These are phyloP conservation scores for Metschnikowia cerradonensis DNA, from an alignment of 805 yeast genomes.

Conservation along the genomic window DNA sequence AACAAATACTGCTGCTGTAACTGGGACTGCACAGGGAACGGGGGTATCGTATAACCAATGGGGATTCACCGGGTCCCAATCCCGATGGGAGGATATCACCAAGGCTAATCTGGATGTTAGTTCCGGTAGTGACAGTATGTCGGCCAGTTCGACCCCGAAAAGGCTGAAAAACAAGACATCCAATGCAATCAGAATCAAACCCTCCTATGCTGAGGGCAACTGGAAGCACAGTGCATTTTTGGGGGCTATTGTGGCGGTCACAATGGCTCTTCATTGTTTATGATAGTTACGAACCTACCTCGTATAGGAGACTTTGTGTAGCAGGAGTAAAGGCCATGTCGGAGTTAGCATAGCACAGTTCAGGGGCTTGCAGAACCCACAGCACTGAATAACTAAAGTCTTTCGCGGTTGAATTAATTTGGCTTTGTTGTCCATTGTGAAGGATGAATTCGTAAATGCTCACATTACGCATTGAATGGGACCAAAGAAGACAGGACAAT, in stretches of 20 bases:
- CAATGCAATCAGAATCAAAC: background rate
- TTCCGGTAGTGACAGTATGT: background rate
- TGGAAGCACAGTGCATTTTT: slow-evolving; percentile 10
- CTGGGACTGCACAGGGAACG: slow-evolving; percentile 1
- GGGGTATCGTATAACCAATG: slow-evolving; percentile 34
- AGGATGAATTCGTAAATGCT: too few species aligned
- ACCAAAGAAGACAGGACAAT: too few species aligned
- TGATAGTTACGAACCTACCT: background rate
- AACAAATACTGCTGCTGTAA: slow-evolving; percentile 2
- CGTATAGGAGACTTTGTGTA: background rate
- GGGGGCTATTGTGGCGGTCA: slow-evolving; percentile 10
- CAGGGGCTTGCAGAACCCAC: too few species aligned
- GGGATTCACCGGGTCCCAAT: slow-evolving; percentile 41
- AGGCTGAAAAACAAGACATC: slow-evolving; percentile 6
- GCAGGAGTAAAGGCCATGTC: background rate
- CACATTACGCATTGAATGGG: too few species aligned
- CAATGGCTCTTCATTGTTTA: slow-evolving; percentile 11
- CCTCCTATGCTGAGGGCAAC: background rate
- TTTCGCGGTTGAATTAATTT: too few species aligned
- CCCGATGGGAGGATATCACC: slow-evolving; percentile 27
- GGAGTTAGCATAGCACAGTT: too few species aligned
- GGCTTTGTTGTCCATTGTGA: too few species aligned
- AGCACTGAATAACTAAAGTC: too few species aligned
- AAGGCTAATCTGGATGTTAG: background rate
- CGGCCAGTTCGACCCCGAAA: slow-evolving; percentile 8